These are phyloP conservation scores for Fusarium abutilonis DNA, from an alignment of 2,329 filamentous ascomycete genomes.

Conservation along the genomic window DNA sequence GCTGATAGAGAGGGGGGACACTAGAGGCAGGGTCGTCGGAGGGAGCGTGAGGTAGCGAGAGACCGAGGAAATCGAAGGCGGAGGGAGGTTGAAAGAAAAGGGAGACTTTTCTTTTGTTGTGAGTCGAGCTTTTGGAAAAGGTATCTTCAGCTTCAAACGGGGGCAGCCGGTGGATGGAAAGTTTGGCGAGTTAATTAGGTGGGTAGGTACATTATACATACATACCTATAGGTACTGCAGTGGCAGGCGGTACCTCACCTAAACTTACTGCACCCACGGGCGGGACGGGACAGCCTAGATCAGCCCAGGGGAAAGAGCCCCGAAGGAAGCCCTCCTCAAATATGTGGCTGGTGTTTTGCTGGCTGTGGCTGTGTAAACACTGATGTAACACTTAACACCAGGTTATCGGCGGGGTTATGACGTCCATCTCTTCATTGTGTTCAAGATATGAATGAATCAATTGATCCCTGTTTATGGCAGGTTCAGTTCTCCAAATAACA, in stretches of 20 bases:
- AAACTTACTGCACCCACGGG: conserved; percentile 5
- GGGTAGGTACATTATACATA: too few species aligned
- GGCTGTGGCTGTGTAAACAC: conserved; percentile 21
- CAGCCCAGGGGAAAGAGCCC: conserved; percentile 15
- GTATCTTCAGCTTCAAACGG: conserved; percentile 33
- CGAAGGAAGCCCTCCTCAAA: conserved; percentile 11
- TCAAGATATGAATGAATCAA: background rate
- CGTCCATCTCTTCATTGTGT: conserved; percentile 7
- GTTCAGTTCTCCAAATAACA: background rate
- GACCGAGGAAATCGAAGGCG: background rate
- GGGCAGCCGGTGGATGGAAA: conserved; percentile 33
- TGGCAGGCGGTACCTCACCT: conserved; percentile 22
- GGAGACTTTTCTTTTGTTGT: conserved; percentile 11
- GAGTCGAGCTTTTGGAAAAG: conserved; percentile 14
- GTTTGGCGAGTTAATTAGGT: conserved; percentile 17
- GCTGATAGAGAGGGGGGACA: conserved; percentile 27
- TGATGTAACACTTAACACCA: conserved; percentile 7
- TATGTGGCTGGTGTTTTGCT: conserved; percentile 20
- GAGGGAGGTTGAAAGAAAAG: conserved; percentile 5
- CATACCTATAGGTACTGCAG: too few species aligned
- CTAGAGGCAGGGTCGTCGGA: conserved; percentile 18
- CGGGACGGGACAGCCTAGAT: conserved; percentile 29
- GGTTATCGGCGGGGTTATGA: conserved; percentile 28
- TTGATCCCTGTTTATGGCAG: too few species aligned
- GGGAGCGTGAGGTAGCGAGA: conserved; percentile 11